A percentile compares a stretch with the other conserved stretches of the same genome.
Conservation (phyloP, 2,329 filamentous ascomycete species). For the Coleophoma eucalyptorum region DNA sequence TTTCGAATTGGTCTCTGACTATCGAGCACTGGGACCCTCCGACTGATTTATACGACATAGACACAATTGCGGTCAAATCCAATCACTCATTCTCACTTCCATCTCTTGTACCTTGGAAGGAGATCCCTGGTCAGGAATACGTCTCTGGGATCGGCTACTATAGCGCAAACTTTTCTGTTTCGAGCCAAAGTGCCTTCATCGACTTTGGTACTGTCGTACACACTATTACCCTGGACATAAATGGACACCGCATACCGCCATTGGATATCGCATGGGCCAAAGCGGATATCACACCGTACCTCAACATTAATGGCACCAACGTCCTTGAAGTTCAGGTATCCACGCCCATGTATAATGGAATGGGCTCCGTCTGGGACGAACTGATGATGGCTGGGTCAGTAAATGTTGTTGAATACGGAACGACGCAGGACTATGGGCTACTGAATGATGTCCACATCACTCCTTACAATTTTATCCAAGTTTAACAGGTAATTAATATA, state of each 20-base stretch:
- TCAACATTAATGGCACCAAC: neutral
- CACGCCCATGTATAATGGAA: slow-evolving; percentile 1
- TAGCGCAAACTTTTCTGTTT: slow-evolving; percentile 11
- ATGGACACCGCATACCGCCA: neutral
- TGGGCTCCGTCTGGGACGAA: neutral
- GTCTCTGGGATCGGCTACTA: slow-evolving; percentile 31
- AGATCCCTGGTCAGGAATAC: slow-evolving; percentile 24
- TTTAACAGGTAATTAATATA: neutral
- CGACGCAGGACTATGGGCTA: neutral
- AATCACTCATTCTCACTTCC: slow-evolving; percentile 28
- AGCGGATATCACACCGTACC: neutral
- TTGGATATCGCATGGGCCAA: neutral
- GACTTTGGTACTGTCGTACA: neutral
- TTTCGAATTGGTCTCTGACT: slow-evolving; percentile 31
- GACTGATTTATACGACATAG: slow-evolving; percentile 23
- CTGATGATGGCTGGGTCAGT: neutral
- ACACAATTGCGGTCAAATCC: slow-evolving; percentile 14
- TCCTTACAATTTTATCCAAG: neutral
- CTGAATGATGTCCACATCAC: neutral
- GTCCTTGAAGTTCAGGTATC: neutral
- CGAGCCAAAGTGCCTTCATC: neutral
- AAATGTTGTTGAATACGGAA: neutral
- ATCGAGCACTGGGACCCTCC: slow-evolving; percentile 36
- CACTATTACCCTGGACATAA: neutral
- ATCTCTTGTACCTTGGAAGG: slow-evolving; percentile 29